Evolutionary conservation across 1,139 yeast genomes (phyloP).

Genomic region (Yamadazyma kanchanaburiensis): DNA sequence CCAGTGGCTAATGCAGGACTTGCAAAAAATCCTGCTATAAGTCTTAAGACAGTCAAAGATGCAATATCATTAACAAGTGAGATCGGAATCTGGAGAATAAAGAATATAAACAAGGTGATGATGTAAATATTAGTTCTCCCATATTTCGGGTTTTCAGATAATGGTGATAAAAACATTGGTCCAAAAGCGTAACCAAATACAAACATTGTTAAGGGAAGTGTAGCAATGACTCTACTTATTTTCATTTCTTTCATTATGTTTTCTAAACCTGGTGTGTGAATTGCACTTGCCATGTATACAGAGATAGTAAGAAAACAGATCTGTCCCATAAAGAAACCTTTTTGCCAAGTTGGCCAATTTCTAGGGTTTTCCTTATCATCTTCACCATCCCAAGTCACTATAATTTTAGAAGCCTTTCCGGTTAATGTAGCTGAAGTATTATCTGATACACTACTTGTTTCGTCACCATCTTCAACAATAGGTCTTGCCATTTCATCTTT

Average conservation of each 20-base stretch:
- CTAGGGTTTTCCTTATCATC: constrained; percentile 30
- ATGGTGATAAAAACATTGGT: constrained; percentile 52
- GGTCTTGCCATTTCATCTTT: too few species aligned
- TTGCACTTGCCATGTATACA: constrained; percentile 27
- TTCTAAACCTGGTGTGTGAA: constrained; percentile 28
- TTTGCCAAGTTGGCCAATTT: constrained; percentile 23
- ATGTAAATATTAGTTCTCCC: constrained; percentile 53
- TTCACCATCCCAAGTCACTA: constrained; percentile 12
- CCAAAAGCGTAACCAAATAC: constrained; percentile 58
- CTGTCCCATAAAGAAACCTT: constrained; percentile 17
- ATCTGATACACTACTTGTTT: neutral
- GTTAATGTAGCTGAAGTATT: too few species aligned
- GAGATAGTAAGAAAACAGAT: constrained; percentile 21
- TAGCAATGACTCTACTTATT: constrained; percentile 39
- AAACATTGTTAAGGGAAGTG: constrained; percentile 36
- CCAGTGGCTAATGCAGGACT: constrained; percentile 35
- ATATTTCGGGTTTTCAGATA: constrained; percentile 47
- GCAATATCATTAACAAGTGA: constrained; percentile 29
- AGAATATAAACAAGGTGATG: too few species aligned
- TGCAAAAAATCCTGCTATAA: constrained; percentile 33
- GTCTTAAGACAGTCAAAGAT: constrained; percentile 28
- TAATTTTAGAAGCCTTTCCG: constrained; percentile 8
- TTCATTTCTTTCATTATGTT: constrained; percentile 39
- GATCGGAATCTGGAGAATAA: constrained; percentile 32
- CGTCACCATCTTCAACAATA: neutral